Conservation (phyloP, 768 basidiomycete genomes). For the Pisolithus sp. region DNA sequence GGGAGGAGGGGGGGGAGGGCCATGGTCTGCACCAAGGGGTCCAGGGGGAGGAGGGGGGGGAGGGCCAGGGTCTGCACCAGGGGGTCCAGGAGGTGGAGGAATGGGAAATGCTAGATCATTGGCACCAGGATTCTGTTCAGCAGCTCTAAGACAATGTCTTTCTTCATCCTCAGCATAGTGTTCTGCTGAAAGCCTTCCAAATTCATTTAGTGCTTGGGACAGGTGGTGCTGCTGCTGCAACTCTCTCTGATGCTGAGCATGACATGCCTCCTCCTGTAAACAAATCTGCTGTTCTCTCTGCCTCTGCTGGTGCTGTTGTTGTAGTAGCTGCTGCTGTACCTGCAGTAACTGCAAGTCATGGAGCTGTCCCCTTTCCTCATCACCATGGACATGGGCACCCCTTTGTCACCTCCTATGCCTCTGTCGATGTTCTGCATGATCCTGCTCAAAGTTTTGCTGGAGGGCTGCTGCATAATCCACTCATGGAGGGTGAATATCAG, state of each 20-base stretch:
- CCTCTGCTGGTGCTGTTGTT: not conserved
- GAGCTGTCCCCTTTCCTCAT: not conserved
- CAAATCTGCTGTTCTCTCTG: not conserved
- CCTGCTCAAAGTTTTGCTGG: not conserved
- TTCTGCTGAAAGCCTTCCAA: not conserved
- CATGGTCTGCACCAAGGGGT: not conserved
- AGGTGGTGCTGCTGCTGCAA: not conserved
- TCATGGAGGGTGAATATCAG: too few species aligned
- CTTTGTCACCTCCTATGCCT: not conserved
- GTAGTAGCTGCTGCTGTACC: not conserved
- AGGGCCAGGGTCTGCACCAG: too few species aligned
- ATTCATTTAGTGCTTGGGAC: not conserved
- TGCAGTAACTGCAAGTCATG: not conserved
- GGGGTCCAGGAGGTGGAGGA: not conserved
- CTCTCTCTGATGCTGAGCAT: not conserved
- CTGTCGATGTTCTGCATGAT: not conserved
- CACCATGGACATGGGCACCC: not conserved
- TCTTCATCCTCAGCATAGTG: not conserved
- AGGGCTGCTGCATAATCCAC: not conserved
- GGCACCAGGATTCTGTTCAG: not conserved
- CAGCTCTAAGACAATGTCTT: not conserved
- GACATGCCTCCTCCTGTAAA: not conserved
- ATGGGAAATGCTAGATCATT: not conserved
- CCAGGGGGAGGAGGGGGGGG: too few species aligned
- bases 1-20: not conserved